A percentile compares a stretch with the other conserved stretches of the same genome.
Conservation (phyloP, 352 stramenopile species). For the Globisporangium echinulatum region DNA sequence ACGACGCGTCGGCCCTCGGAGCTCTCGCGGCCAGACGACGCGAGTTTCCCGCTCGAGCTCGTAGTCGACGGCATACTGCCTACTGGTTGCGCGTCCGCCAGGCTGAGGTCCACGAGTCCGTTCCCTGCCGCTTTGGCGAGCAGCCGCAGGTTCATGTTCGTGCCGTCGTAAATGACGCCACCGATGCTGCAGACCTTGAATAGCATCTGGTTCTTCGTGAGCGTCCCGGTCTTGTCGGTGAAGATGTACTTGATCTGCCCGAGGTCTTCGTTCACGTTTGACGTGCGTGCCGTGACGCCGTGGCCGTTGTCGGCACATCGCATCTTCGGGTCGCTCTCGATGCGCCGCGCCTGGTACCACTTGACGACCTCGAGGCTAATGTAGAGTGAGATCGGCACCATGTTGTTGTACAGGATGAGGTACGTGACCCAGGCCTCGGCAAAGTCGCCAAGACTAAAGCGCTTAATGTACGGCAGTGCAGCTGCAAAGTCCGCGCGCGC, state of each 20-base stretch:
- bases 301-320: conserved; percentile 37
- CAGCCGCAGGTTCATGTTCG: conserved; percentile 43
- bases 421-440: conserved; percentile 71
- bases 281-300: conserved; percentile 84
- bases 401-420: conserved; percentile 86
- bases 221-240: conserved; percentile 98
- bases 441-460: conserved; percentile 32
- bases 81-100: too few relatives aligned
- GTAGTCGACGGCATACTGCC: conserved; percentile 1
- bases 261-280: conserved; percentile 93
- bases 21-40: conserved; percentile 5
- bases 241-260: conserved; percentile 99
- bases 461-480: conserved; percentile 24
- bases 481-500: conserved; percentile 10
- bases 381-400: conserved; percentile 97
- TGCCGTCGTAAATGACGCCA: conserved; percentile 86
- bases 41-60: conserved; percentile 3
- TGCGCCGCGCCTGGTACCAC: conserved; percentile 91
- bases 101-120: conserved; percentile 6
- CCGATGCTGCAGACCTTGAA: conserved; percentile 92
- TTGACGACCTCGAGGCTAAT: conserved; percentile 96
- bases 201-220: conserved; percentile 99
- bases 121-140: conserved; percentile 24
- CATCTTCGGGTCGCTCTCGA: conserved; percentile 84
- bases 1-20: conserved; percentile 21